Conservation (phyloP, 768 basidiomycete species). For the Termitomyces sp. region DNA sequence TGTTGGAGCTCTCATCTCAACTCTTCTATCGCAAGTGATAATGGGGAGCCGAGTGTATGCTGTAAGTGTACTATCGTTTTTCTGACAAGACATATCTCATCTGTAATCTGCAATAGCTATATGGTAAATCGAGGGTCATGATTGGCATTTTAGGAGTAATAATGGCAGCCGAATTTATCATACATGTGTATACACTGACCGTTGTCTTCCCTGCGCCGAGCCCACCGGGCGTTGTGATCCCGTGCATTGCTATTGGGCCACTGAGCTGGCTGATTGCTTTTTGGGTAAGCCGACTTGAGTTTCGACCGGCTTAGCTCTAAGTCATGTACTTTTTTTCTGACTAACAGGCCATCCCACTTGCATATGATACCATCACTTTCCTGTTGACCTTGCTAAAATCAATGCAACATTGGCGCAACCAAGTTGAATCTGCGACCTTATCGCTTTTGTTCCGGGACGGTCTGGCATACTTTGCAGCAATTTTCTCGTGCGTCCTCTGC, state of each 20-base stretch:
- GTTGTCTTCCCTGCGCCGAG: constrained; percentile 11
- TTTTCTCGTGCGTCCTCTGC: constrained; percentile 11
- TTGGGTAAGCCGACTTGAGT: constrained; percentile 15
- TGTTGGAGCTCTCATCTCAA: constrained; percentile 20
- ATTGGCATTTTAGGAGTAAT: constrained; percentile 9
- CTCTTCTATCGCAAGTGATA: constrained; percentile 20
- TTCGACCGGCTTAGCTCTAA: background rate
- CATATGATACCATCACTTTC: constrained; percentile 16
- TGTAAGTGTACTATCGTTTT: constrained; percentile 4
- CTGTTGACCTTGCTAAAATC: constrained; percentile 6
- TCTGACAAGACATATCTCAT: background rate
- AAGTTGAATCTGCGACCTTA: constrained; percentile 4
- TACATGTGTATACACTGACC: constrained; percentile 16
- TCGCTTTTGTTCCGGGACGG: constrained; percentile 14
- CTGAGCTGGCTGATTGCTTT: constrained; percentile 17
- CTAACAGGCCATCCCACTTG: constrained; percentile 1
- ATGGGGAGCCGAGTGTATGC: constrained; percentile 20
- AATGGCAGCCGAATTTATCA: constrained; percentile 10
- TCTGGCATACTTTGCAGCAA: constrained; percentile 20
- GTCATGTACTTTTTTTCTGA: background rate
- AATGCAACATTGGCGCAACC: constrained; percentile 3
- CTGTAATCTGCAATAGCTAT: constrained; percentile 10
- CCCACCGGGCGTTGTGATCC: constrained; percentile 11
- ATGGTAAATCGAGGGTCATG: constrained; percentile 11
- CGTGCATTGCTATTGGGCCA: constrained; percentile 19